phyloP scores from a whole-genome alignment of 2,329 filamentous ascomycete species.

The Periconia macrospinosa region DNA sequence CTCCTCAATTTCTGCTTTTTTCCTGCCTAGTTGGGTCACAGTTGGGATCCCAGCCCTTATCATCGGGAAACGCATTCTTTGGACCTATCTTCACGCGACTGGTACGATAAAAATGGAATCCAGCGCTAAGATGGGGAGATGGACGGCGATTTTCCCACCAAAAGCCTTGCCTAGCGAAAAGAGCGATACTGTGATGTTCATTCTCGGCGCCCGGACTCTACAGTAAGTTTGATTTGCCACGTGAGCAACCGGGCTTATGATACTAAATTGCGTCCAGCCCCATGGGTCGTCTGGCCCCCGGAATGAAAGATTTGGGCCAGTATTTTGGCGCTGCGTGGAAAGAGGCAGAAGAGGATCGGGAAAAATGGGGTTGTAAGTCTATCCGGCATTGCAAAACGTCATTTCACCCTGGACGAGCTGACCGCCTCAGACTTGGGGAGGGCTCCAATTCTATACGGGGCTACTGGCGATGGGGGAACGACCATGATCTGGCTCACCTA shows the following conservation, averaged over 20 bases:
- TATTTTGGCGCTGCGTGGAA: neutral
- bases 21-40: neutral
- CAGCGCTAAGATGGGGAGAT: neutral
- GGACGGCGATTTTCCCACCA: neutral
- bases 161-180: neutral
- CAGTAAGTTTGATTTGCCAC: neutral
- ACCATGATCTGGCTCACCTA: slow-evolving; percentile 2
- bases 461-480: neutral
- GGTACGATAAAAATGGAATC: neutral
- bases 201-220: neutral
- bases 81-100: neutral
- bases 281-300: neutral
- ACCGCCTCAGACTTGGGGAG: neutral
- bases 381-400: neutral
- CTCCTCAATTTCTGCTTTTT: neutral
- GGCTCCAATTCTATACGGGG: too few species aligned
- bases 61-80: neutral
- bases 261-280: neutral
- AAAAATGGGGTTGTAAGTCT: neutral
- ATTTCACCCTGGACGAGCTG: neutral
- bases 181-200: neutral
- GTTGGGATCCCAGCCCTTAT: neutral
- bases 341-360: neutral
- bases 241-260: neutral
- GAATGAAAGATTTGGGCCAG: neutral